Base-by-base conservation (phyloP, 495 filamentous ascomycete genomes). In the Ascodesmis nigricans region DNA sequence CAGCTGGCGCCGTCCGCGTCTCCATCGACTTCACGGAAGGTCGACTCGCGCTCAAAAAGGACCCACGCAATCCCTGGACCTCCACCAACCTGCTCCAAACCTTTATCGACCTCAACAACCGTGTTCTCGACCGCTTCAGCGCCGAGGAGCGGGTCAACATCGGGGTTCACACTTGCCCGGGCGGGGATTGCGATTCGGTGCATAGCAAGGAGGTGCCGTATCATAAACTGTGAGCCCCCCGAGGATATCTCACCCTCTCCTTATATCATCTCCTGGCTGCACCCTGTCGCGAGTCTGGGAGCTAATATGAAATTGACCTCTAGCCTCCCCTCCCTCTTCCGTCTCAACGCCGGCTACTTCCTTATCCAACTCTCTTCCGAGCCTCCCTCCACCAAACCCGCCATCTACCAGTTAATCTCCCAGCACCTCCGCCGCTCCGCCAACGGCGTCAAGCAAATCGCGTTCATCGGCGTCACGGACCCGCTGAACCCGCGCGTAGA, bases 1-100 rank as follows among this genome's bases (percentile, higher is more conserved):
- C n/a, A n/a, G 53, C 46, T 3, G 57, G 58, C 7, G 57, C 56
- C 13, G 36, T 47, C 24, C 46, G 57, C 16, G 57, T 60, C 6
- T 54, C 52, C 18, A 57, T 60, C 19, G 57, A 60, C 35, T 60
- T 60, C 25, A 58, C 58, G 5, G 57, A 60, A 44, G 57, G 55
- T 6, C 39, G 52, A 14, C 49, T 60, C 9, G 56, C 58, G 1
- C 42, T 43, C 16, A 58, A 54, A 21, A 60, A 58, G 15, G 57
- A 60, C 29, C 49, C 50, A 2, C 41, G 50, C 14, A 60, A 60
- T 34, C 58, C 56, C n/a, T 60, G 57, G 57, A 60, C 57, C 0
- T 47, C 54, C 5, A 46, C 41, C 1, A 37, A 54, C 10, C 42
- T 60, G 29, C 46, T 60, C n/a, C 42, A 56, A 23, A 57, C 54